These are phyloP conservation scores for Strobilomyces dryophilus DNA, from an alignment of 768 basidiomycete genomes.

Conservation along the genomic window DNA sequence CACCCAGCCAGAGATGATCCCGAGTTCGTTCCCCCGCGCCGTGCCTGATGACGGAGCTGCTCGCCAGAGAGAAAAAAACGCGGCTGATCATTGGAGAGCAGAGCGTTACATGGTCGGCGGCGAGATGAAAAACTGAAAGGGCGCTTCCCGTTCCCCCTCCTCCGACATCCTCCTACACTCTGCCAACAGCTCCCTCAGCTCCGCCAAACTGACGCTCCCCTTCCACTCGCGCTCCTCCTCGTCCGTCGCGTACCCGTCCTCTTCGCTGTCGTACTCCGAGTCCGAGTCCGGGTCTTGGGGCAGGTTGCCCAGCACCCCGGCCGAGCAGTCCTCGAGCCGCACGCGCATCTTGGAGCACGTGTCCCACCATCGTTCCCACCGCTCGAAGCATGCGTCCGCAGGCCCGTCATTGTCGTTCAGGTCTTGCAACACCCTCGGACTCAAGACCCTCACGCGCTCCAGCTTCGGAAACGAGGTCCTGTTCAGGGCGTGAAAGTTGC, in stretches of 20 bases:
- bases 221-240: slow-evolving; percentile 30
- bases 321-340: slow-evolving; percentile 74
- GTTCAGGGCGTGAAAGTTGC: slow-evolving; percentile 53
- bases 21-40: too few species aligned
- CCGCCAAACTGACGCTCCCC: slow-evolving; percentile 28
- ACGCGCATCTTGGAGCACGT: slow-evolving; percentile 46
- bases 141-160: slow-evolving; percentile 28
- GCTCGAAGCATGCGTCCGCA: slow-evolving; percentile 34
- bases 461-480: slow-evolving; percentile 61
- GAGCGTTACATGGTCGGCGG: slow-evolving; percentile 7
- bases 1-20: too few species aligned
- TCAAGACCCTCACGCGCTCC: slow-evolving; percentile 55
- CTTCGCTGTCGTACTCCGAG: slow-evolving; percentile 29
- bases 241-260: slow-evolving; percentile 30
- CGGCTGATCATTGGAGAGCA: slow-evolving; percentile 20
- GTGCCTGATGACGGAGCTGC: slow-evolving; percentile 37
- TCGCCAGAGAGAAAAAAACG: slow-evolving; percentile 60
- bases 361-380: slow-evolving; percentile 73
- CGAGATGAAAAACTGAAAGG: slow-evolving; percentile 17
- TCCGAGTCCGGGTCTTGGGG: slow-evolving; percentile 31
- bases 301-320: slow-evolving; percentile 49
- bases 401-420: slow-evolving; percentile 55
- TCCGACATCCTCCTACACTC: slow-evolving; percentile 49
- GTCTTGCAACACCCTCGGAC: slow-evolving; percentile 48
- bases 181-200: slow-evolving; percentile 51